These are phyloP conservation scores for Calonectria pseudoturangicola DNA, from an alignment of 2,329 filamentous ascomycete genomes.

Conservation along the genomic window DNA sequence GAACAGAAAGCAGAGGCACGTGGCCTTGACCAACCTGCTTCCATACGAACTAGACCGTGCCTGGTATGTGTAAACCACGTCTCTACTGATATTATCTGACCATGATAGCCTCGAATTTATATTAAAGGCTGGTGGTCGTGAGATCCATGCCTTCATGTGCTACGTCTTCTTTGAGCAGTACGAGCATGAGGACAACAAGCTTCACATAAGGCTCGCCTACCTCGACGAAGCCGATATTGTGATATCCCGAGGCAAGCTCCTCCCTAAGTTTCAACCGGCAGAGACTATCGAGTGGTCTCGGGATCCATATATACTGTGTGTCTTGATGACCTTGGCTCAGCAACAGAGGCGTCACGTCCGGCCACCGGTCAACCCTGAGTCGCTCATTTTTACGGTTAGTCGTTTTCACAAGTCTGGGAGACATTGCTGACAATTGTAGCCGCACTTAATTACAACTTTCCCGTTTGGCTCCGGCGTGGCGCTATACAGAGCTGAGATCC, in stretches of 20 bases:
- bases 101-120: neutral
- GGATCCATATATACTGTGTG: neutral
- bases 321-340: neutral
- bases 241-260: neutral
- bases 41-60: neutral
- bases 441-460: neutral
- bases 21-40: neutral
- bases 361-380: neutral
- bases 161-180: neutral
- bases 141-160: neutral
- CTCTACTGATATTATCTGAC: neutral
- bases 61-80: neutral
- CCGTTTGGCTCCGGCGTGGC: neutral
- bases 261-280: neutral
- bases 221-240: conserved; percentile 1
- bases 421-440: neutral
- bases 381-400: conserved; percentile 5
- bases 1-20: neutral
- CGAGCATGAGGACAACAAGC: neutral
- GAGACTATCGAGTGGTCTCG: neutral
- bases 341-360: neutral
- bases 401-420: too few relatives aligned
- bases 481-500: neutral
- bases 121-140: neutral
- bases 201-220: neutral